Evolutionary conservation across 768 basidiomycete genomes (phyloP).

Genomic region (Leccinum pellstonianum): DNA sequence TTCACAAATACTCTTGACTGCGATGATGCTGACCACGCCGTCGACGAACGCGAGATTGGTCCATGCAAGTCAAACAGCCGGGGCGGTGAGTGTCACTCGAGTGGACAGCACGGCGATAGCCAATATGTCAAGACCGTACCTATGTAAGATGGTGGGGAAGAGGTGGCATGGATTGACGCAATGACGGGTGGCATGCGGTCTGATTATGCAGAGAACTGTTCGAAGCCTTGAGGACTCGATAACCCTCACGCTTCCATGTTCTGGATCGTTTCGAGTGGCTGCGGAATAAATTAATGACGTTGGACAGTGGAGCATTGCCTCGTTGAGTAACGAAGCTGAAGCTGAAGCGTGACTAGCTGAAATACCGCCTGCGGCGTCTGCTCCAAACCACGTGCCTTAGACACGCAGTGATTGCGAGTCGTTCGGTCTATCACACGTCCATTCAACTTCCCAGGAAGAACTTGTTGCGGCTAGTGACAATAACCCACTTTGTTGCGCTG

Average conservation of each 20-base stretch:
- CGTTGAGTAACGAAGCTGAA: neutral
- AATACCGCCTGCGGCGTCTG: neutral
- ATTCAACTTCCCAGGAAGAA: neutral
- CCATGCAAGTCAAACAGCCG: neutral
- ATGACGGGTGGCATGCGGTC: neutral
- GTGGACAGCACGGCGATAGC: neutral
- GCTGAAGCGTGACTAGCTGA: no score
- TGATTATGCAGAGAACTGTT: neutral
- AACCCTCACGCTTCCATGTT: neutral
- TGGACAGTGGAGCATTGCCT: neutral
- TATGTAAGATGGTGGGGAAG: neutral
- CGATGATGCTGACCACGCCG: neutral
- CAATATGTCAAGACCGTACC: neutral
- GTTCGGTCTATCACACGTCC: neutral
- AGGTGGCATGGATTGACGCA: neutral
- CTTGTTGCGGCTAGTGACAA: neutral
- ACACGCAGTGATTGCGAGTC: neutral
- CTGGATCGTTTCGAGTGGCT: neutral
- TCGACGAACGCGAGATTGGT: neutral
- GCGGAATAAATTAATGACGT: neutral
- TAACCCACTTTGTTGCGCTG: neutral
- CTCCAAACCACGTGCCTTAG: neutral
- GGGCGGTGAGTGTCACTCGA: neutral
- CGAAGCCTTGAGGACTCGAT: neutral
- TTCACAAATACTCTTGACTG: neutral